A percentile compares a stretch with the other conserved stretches of the same genome.
These are phyloP conservation scores for Trichoderma citrinoviride DNA, from an alignment of 2,329 filamentous ascomycete species.

Conservation along the genomic window DNA sequence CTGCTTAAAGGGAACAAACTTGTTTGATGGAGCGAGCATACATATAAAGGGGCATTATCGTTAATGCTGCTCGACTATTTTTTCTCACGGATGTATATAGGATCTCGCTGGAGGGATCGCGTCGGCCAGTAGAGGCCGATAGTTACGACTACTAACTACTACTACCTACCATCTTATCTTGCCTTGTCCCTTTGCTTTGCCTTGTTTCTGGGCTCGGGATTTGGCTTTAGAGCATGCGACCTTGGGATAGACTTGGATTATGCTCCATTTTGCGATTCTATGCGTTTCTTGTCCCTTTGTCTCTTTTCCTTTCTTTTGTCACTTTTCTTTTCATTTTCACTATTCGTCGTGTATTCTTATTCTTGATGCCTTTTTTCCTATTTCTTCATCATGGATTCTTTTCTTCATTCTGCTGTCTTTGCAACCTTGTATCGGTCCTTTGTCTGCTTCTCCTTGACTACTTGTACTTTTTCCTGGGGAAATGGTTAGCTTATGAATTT, in stretches of 20 bases:
- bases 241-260: conserved; percentile 5
- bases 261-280: background rate
- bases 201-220: background rate
- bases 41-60: background rate
- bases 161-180: background rate
- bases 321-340: background rate
- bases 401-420: background rate
- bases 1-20: conserved; percentile 8
- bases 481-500: background rate
- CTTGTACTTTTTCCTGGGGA: background rate
- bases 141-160: conserved; percentile 13
- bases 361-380: background rate
- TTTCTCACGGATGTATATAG: conserved; percentile 19
- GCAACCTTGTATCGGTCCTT: background rate
- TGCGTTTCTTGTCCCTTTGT: background rate
- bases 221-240: background rate
- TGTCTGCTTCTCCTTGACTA: background rate
- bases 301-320: background rate
- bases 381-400: background rate
- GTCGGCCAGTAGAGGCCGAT: conserved; percentile 16
- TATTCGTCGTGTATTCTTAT: background rate
- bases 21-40: conserved; percentile 10
- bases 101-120: conserved; percentile 14
- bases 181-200: background rate
- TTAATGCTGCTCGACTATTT: background rate